These are phyloP conservation scores for Diplotaxis tenuifolia DNA, from an alignment of 345 rosid species.

Conservation along the genomic window DNA sequence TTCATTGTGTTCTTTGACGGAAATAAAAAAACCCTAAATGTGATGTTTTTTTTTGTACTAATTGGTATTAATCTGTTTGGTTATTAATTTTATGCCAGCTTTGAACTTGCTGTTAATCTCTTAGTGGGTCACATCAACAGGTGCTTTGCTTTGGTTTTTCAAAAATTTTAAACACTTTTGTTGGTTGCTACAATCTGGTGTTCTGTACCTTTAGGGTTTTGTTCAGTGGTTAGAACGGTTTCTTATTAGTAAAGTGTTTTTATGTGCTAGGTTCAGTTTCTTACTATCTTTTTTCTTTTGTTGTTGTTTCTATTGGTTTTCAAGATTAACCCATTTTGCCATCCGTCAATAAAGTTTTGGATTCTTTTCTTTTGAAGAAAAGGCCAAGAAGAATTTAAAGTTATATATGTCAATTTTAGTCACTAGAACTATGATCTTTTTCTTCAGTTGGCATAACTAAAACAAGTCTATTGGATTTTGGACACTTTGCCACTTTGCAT, in stretches of 20 bases:
- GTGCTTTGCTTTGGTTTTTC: constrained; percentile 43
- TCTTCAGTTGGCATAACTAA: constrained; percentile 19
- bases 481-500: constrained; percentile 30
- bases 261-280: constrained; percentile 10
- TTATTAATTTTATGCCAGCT: constrained; percentile 41
- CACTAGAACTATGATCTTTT: constrained; percentile 27
- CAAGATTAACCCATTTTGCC: constrained; percentile 25
- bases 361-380: constrained; percentile 14
- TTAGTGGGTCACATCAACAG: constrained; percentile 99
- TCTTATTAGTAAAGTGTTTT: constrained; percentile 24
- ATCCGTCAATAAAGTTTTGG: constrained; percentile 23
- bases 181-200: constrained; percentile 42
- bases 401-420: constrained; percentile 28
- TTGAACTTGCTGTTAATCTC: constrained; percentile 70
- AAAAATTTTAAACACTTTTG: background rate
- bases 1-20: constrained; percentile 32
- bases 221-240: constrained; percentile 45
- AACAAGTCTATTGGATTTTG: constrained; percentile 8
- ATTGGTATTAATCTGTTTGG: constrained; percentile 24
- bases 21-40: constrained; percentile 31
- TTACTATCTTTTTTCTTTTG: background rate
- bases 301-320: constrained; percentile 6
- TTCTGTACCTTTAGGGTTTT: constrained; percentile 52
- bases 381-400: constrained; percentile 21
- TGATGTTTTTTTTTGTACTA: constrained; percentile 1